Evolutionary conservation across 1,139 yeast species (phyloP), one percentile per base, ranked within the genome.

Genomic region (Geotrichum cucujoidarum): DNA sequence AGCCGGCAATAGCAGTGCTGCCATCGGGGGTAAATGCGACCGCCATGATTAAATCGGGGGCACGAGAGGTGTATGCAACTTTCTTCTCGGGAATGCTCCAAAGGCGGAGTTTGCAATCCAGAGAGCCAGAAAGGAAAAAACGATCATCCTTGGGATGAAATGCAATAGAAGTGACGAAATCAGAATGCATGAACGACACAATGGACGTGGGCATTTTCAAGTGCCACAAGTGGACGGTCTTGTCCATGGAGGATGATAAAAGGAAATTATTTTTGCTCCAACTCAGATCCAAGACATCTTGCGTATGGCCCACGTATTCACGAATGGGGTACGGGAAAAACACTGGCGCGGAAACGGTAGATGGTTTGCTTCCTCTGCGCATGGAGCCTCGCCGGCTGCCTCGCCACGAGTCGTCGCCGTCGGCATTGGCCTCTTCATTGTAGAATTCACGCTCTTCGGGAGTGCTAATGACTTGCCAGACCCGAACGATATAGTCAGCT

Each of bases 261-360:
- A 90, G 64, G 55, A 90, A 90, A 60, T 83, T 83, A 66, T 89
- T 89, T 57, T 83, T 84, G 49, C 95, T 83, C 97, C 97, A 90
- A 58, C 87, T 87, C 38, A 90, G 62, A 11, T 86, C 79, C 32
- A 88, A 66, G 22, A 90, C 74, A 53, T 87, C 84, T 42, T 77
- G 77, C 0, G 76, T 67, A 64, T 90, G 97, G 22, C 88, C 95
- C 40, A 63, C 66, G 53, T 80, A 83, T 16, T 75, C 74, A 29
- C 78, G 72, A 13, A 74, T 63, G 0, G 97, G 96, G 22, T 64
- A 65, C n/a, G 80, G 77, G 57, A 82, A 83, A 62, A 90, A 89
- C 0, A 90, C 87, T 0, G 96, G 94, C 0, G 95, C 95, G 57
- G 76, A 74, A 13, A 58, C 61, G 21, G 33, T 42, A 11, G 56